Percentiles rank a stretch among this genome's conserved stretches.
Conservation (phyloP, 768 basidiomycete species). For the Pisolithus marmoratus region DNA sequence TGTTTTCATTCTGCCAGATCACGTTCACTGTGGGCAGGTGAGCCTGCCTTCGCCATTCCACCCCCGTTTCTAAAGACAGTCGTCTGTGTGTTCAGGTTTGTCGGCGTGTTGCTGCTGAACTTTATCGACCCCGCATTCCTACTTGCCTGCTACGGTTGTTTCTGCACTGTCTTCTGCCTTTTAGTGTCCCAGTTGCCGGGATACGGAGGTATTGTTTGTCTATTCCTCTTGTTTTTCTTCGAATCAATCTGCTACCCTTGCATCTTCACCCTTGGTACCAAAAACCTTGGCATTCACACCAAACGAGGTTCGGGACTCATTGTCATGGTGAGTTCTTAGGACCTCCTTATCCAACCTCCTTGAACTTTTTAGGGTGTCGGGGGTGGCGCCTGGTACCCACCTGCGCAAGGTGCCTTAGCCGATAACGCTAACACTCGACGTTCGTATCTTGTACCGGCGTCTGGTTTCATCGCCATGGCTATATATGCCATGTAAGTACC, state of each 20-base stretch:
- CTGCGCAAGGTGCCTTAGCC: constrained; percentile 53
- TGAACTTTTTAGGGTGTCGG: constrained; percentile 41
- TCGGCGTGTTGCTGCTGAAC: constrained; percentile 55
- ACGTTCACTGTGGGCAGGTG: constrained; percentile 60
- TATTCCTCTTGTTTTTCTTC: constrained; percentile 67
- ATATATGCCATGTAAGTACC: constrained; percentile 48
- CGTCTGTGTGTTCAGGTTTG: constrained; percentile 39
- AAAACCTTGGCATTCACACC: constrained; percentile 55
- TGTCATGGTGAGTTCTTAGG: constrained; percentile 41
- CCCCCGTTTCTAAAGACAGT: neutral
- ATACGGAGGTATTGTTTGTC: constrained; percentile 49
- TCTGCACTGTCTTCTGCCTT: constrained; percentile 48
- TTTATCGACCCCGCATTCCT: constrained; percentile 62
- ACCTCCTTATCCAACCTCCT: neutral
- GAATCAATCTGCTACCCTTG: constrained; percentile 73
- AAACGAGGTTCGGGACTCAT: constrained; percentile 59
- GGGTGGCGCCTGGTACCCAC: constrained; percentile 65
- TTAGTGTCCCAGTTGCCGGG: constrained; percentile 47
- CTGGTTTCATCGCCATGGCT: constrained; percentile 54
- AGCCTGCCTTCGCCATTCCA: constrained; percentile 7
- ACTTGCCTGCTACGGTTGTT: constrained; percentile 46
- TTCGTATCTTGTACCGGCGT: constrained; percentile 57
- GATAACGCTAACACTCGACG: constrained; percentile 42
- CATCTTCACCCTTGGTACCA: constrained; percentile 62
- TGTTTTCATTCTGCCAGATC: constrained; percentile 70